Conservation (phyloP, 2,329 filamentous ascomycete genomes). For the Pseudopithomyces maydicus region DNA sequence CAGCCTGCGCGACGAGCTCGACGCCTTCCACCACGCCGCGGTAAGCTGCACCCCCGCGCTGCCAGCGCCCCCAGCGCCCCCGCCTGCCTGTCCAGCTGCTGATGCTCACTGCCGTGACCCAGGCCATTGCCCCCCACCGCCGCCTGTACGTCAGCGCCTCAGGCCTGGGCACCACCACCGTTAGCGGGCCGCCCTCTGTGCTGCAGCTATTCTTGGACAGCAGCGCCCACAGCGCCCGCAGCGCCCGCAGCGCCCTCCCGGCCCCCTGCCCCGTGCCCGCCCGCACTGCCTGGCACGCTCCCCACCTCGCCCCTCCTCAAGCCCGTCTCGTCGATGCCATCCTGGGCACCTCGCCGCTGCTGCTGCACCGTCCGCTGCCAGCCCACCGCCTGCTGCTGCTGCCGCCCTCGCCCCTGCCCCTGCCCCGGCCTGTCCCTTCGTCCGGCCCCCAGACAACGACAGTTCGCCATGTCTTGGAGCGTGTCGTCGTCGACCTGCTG, state of each 20-base stretch:
- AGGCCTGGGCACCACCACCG: not conserved
- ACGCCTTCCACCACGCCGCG: not conserved
- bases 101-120: not conserved
- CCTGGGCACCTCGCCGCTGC: not conserved
- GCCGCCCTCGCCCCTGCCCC: not conserved
- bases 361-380: not conserved
- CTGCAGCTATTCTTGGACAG: not conserved
- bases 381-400: not conserved
- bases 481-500: not conserved
- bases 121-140: not conserved
- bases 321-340: not conserved
- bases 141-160: not conserved
- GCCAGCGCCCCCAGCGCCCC: no score
- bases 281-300: not conserved
- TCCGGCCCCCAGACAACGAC: not conserved
- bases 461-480: not conserved
- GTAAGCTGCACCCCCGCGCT: not conserved
- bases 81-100: no score
- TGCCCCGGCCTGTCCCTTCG: not conserved
- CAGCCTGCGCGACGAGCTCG: not conserved
- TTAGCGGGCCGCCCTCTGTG: not conserved
- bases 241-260: not conserved
- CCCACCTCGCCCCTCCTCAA: not conserved
- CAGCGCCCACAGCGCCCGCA: no score
- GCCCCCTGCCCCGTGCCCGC: not conserved